These are phyloP conservation scores for Carex scoparia DNA, from an alignment of 176 grass and related monocot genomes.

Conservation along the genomic window DNA sequence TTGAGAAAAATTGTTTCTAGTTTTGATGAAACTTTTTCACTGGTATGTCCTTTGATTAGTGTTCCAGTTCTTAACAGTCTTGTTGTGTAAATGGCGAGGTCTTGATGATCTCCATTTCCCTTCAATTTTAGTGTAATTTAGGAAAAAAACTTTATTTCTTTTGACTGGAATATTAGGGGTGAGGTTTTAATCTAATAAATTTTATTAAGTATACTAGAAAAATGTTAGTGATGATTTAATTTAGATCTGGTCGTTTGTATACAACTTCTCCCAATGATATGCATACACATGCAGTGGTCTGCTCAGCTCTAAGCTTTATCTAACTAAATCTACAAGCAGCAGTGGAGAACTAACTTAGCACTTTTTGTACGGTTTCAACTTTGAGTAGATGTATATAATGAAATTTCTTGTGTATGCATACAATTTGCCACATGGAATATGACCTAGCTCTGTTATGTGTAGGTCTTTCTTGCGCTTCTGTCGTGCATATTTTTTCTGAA, in stretches of 20 bases:
- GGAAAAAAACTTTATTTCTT: neutral
- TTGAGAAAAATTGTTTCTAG: neutral
- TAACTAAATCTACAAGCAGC: neutral
- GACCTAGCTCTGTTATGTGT: conserved; percentile 21
- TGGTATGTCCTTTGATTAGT: neutral
- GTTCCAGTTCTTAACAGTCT: neutral
- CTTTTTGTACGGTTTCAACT: neutral
- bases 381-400: neutral
- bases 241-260: neutral
- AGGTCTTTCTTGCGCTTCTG: conserved; percentile 87
- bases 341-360: neutral
- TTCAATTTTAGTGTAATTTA: neutral
- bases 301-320: neutral
- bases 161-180: neutral
- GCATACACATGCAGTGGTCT: neutral
- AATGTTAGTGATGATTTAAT: neutral
- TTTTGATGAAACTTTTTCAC: neutral
- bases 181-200: neutral
- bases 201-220: neutral
- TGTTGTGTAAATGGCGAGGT: neutral
- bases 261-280: neutral
- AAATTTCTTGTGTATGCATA: neutral
- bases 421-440: neutral
- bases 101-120: neutral
- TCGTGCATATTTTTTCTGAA: conserved; percentile 95